phyloP scores from a whole-genome alignment of 495 filamentous ascomycete species.

The Parmelia sp. region DNA sequence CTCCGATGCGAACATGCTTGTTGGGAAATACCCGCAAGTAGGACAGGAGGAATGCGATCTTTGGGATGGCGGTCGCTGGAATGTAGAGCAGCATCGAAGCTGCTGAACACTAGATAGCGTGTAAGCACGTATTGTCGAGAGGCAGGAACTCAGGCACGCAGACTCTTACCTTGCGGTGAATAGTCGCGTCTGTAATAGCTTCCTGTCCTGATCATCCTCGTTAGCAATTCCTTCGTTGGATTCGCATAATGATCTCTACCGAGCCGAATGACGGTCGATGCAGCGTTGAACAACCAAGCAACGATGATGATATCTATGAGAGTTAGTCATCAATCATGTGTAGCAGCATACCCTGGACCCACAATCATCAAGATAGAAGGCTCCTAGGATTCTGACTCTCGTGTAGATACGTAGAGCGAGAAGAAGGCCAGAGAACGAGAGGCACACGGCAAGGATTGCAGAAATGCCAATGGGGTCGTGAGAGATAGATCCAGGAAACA shows the following conservation, averaged over 20 bases:
- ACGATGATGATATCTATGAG: conserved; percentile 30
- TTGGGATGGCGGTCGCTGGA: conserved; percentile 36
- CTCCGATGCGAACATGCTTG: conserved; percentile 31
- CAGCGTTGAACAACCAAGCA: conserved; percentile 25
- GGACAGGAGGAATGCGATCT: conserved; percentile 42
- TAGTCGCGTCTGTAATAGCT: too few species aligned
- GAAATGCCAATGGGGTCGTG: too few species aligned
- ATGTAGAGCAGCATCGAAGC: conserved; percentile 35
- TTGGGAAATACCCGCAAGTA: conserved; percentile 46
- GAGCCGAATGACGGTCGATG: conserved; percentile 7
- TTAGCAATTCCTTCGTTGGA: not conserved
- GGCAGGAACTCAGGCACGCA: not conserved
- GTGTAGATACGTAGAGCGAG: conserved; percentile 35
- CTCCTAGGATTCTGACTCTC: conserved; percentile 31
- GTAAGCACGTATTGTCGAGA: not conserved
- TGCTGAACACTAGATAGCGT: conserved; percentile 25
- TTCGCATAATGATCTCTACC: too few species aligned
- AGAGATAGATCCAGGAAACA: too few species aligned
- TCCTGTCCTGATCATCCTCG: conserved; percentile 5
- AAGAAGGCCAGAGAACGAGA: conserved; percentile 29
- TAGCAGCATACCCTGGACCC: conserved; percentile 9
- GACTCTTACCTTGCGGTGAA: conserved; percentile 23
- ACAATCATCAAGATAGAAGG: conserved; percentile 39
- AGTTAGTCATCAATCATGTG: not conserved
- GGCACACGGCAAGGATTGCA: conserved; percentile 34